Percentiles rank a stretch among this genome's conserved stretches.
Conservation (phyloP, 495 filamentous ascomycete genomes). For the Cercophora scortea region DNA sequence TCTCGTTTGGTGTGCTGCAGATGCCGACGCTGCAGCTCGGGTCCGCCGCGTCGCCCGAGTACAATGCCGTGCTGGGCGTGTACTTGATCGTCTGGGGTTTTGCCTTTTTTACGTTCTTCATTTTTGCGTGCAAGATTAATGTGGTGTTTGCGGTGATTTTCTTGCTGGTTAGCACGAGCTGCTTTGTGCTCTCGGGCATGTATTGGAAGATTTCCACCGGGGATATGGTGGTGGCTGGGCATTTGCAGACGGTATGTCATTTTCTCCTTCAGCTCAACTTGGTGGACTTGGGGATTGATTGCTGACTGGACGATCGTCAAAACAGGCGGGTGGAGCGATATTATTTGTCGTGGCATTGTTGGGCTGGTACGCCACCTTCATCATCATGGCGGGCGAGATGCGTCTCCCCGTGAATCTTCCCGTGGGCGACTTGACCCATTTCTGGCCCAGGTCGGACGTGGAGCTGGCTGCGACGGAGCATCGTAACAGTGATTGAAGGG, state of each 20-base stretch:
- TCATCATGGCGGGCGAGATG: slow-evolving; percentile 50
- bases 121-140: slow-evolving; percentile 49
- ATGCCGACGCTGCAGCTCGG: slow-evolving; percentile 43
- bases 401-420: slow-evolving; percentile 44
- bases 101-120: slow-evolving; percentile 47
- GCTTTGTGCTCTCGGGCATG: slow-evolving; percentile 40
- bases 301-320: neutral
- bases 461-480: slow-evolving; percentile 30
- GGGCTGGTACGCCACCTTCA: slow-evolving; percentile 49
- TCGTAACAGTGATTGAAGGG: neutral
- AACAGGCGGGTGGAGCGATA: slow-evolving; percentile 37
- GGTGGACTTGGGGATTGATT: neutral
- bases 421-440: slow-evolving; percentile 45
- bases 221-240: slow-evolving; percentile 32
- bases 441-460: slow-evolving; percentile 44
- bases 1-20: slow-evolving; percentile 45
- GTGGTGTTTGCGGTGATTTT: slow-evolving; percentile 47
- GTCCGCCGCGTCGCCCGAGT: slow-evolving; percentile 34
- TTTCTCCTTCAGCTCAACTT: neutral
- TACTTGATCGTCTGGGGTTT: slow-evolving; percentile 52
- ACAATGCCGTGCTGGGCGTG: slow-evolving; percentile 40
- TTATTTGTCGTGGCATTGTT: slow-evolving; percentile 42
- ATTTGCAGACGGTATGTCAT: slow-evolving; percentile 41
- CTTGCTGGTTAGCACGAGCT: slow-evolving; percentile 37
- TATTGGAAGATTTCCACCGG: slow-evolving; percentile 44